Evolutionary conservation across 1,284 basidiomycete species (phyloP), one percentile per base, ranked within the genome.

Genomic region (Boletus mariae): DNA sequence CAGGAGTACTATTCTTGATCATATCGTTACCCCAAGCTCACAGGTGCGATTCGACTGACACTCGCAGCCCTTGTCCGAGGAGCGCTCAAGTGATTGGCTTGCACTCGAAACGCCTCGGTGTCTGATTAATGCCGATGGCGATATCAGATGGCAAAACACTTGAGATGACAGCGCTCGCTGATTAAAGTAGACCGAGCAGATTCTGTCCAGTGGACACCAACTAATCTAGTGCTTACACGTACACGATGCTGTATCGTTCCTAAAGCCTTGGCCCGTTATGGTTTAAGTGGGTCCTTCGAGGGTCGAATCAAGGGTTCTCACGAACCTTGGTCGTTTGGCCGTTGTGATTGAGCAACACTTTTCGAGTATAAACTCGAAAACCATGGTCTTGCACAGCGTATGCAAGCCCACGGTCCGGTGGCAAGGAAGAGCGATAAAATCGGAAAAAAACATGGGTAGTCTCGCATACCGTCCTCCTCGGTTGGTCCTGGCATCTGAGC

Each of bases 211-310:
- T 20, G 13, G 31, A 10, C 23, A n/a, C 45, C 34, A 45, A 38
- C 46, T 38, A 38, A 47, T 37, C 45, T 37, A 34, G 23, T 26
- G 11, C 8, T 8, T n/a, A 46, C 46, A 47, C 37, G 40, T 54
- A 49, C 52, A 50, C 17, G 17, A 8, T 7, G 17, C 32, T 10
- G 12, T n/a, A 23, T 8, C 5, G 40, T 51, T 23, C 47, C 29
- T 42, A 52, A 51, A 47, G 13, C n/a, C 20, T 20, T 20, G 20
- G 6, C 38, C 42, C 26, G 11, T 52, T 50, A 51, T 48, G 35
- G 57, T 47, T 41, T 45, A 49, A 49, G 43, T 56, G 48, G 15
- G 46, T 15, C 49, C 49, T 43, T 44, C 41, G 32, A 35, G 55
- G 50, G n/a, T 25, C 12, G 11, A 41, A 20, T 20, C 17, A 20